Evolutionary conservation across 2,329 filamentous ascomycete species (phyloP).

Genomic region (Grosmannia serpens): DNA sequence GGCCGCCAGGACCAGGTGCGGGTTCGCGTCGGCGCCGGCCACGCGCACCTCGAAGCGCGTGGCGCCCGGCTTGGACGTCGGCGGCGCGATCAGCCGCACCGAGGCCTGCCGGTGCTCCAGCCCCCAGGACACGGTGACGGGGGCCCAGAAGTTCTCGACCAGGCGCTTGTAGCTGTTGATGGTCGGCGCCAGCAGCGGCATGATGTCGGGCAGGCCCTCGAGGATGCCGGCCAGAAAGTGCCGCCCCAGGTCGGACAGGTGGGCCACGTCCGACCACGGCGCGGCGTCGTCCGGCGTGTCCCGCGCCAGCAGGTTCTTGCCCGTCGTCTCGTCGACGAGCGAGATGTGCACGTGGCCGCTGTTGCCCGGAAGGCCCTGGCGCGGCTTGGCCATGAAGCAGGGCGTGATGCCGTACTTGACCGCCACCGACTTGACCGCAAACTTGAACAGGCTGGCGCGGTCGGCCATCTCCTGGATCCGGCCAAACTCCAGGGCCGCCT

Average conservation of each 20-base stretch:
- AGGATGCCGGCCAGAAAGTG: conserved; percentile 89
- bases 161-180: conserved; percentile 97
- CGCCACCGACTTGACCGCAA: conserved; percentile 80
- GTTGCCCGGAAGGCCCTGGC: conserved; percentile 83
- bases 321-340: conserved; percentile 65
- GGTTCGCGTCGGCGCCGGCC: conserved; percentile 86
- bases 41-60: conserved; percentile 91
- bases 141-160: conserved; percentile 98
- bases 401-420: conserved; percentile 85
- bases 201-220: conserved; percentile 81
- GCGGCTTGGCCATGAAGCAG: conserved; percentile 97
- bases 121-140: conserved; percentile 95
- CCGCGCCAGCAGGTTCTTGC: conserved; percentile 74
- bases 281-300: conserved; percentile 60
- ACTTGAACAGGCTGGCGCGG: conserved; percentile 86
- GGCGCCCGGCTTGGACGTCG: conserved; percentile 70
- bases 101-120: conserved; percentile 89
- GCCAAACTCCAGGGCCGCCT: conserved; percentile 86
- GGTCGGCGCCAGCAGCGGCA: conserved; percentile 89
- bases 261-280: conserved; percentile 60
- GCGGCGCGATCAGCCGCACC: conserved; percentile 79
- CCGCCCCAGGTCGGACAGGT: conserved; percentile 77
- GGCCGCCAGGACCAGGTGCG: conserved; percentile 75
- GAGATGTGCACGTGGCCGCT: conserved; percentile 95
- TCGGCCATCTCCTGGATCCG: conserved; percentile 87